Conservation (phyloP, 495 filamentous ascomycete genomes). For the Penicillium silybi region DNA sequence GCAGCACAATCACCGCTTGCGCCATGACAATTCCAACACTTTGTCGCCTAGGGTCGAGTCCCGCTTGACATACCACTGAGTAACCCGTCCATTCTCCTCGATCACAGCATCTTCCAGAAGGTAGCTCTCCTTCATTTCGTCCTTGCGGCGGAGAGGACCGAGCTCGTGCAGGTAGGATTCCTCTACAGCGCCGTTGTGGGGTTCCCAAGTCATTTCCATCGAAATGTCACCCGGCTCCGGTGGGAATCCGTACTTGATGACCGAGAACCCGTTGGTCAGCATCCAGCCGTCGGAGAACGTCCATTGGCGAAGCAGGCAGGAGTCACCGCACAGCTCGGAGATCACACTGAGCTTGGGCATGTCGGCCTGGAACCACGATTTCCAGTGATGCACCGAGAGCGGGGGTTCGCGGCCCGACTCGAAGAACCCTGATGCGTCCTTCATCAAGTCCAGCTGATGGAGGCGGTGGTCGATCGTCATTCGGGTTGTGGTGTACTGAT, state of each 20-base stretch:
- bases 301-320: conserved; percentile 55
- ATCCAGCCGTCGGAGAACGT: conserved; percentile 52
- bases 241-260: conserved; percentile 47
- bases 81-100: conserved; percentile 28
- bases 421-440: conserved; percentile 53
- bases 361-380: conserved; percentile 51
- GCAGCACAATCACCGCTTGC: conserved; percentile 22
- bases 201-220: conserved; percentile 48
- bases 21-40: conserved; percentile 42
- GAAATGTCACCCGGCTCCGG: conserved; percentile 26
- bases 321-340: conserved; percentile 51
- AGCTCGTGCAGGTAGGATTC: conserved; percentile 43
- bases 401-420: conserved; percentile 46
- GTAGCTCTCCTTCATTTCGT: conserved; percentile 36
- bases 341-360: conserved; percentile 48
- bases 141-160: conserved; percentile 39
- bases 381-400: conserved; percentile 58
- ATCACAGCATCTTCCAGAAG: conserved; percentile 29
- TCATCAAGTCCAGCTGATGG: conserved; percentile 50
- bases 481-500: conserved; percentile 43
- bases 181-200: conserved; percentile 33
- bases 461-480: conserved; percentile 51
- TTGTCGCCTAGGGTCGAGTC: conserved; percentile 31
- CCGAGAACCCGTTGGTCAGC: conserved; percentile 55
- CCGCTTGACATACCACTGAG: conserved; percentile 41